Evolutionary conservation across 768 basidiomycete species (phyloP).

Genomic region (Tricholoma hemisulphureum): DNA sequence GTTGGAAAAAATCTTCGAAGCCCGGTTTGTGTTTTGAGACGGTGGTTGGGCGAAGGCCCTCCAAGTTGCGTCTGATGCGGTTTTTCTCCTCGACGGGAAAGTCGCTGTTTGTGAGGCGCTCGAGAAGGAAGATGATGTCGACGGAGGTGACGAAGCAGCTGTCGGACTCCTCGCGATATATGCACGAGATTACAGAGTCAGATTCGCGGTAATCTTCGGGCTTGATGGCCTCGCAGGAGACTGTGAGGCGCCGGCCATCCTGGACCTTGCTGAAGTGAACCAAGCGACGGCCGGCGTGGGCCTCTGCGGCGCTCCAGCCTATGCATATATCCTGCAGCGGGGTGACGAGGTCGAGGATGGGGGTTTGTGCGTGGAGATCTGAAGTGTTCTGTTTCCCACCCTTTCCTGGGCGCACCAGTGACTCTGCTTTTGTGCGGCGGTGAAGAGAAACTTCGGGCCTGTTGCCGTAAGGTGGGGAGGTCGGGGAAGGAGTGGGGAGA

Average conservation of each 20-base stretch:
- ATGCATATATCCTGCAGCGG: slow-evolving; percentile 54
- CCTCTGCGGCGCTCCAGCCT: slow-evolving; percentile 66
- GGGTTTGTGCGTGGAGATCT: slow-evolving; percentile 49
- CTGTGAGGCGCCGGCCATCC: slow-evolving; percentile 71
- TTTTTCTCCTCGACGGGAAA: slow-evolving; percentile 98
- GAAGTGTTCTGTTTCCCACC: slow-evolving; percentile 34
- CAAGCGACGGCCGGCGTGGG: slow-evolving; percentile 70
- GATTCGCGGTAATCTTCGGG: slow-evolving; percentile 72
- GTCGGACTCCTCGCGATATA: slow-evolving; percentile 76
- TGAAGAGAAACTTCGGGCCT: slow-evolving; percentile 37
- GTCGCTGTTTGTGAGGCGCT: slow-evolving; percentile 68
- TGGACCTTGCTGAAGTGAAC: slow-evolving; percentile 82
- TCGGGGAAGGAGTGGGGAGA: slow-evolving; percentile 40
- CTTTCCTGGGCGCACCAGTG: slow-evolving; percentile 42
- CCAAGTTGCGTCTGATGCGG: slow-evolving; percentile 89
- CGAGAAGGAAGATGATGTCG: slow-evolving; percentile 91
- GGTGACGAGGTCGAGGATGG: slow-evolving; percentile 59
- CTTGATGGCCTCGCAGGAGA: slow-evolving; percentile 73
- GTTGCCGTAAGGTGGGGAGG: slow-evolving; percentile 38
- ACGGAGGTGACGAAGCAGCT: slow-evolving; percentile 91
- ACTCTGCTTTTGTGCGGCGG: slow-evolving; percentile 43
- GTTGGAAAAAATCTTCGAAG: slow-evolving; percentile 85
- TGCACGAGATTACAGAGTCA: slow-evolving; percentile 91
- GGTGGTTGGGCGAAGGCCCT: slow-evolving; percentile 87
- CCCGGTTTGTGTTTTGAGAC: slow-evolving; percentile 83